Evolutionary conservation across 2,329 filamentous ascomycete species (phyloP), one percentile per base, ranked within the genome.

Genomic region (Teratosphaeria gauchensis): DNA sequence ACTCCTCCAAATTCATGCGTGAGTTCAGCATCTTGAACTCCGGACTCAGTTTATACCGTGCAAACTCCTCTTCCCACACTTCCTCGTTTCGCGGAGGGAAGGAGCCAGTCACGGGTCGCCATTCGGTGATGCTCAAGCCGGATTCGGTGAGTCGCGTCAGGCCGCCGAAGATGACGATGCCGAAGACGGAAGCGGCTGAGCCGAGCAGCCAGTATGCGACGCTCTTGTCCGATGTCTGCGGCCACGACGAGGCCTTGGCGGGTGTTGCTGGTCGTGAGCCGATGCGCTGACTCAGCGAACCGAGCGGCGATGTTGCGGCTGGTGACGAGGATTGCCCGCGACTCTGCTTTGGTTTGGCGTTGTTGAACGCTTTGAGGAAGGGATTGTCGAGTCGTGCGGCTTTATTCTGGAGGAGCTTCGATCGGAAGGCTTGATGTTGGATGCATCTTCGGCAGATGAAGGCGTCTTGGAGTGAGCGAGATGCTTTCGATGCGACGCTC

Each of bases 71-170:
- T 66, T 96, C 87, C 94, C 94, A 99, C 71, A 92, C 89, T 60
- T 81, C 85, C 28, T 81, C 76, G 68, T 84, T 88, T 74, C 89
- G 82, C 42, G 94, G 94, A 38, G 91, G 92, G 42, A 95, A 78
- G 16, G 91, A 92, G 65, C 94, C 94, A 9, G 94, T 97, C 51
- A 99, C 92, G 55, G 94, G 94, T 66, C 86, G 87, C 94, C 94
- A 99, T 88, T 99, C 94, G 63, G 94, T 99, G 68, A 99, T 99
- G 73, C 92, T 96, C 65, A 99, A 81, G 53, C 92, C 94, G 65
- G 94, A 99, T 76, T 99, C 94, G 3, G 94, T 99, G 66, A 99
- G 80, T 60, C 94, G 82, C 32, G 94, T 99, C 66, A 99, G 80
- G 5, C 94, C 94, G 59, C 94, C 94, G 74, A 95, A 95, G 52